These are phyloP conservation scores for Blastomyces silverae DNA, from an alignment of 2,329 filamentous ascomycete species.

Conservation along the genomic window DNA sequence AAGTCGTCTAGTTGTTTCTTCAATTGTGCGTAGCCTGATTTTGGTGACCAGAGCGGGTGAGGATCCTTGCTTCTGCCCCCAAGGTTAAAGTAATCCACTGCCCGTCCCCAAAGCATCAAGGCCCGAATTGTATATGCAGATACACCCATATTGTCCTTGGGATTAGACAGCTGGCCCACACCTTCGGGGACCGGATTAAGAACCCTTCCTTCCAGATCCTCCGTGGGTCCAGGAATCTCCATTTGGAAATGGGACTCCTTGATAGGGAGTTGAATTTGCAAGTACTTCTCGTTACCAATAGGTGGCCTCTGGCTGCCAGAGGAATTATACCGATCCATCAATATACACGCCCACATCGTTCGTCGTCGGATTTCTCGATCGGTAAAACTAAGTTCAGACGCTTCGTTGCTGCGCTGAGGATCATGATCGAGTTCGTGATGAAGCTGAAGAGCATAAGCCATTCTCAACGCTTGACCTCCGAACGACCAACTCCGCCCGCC, in stretches of 20 bases:
- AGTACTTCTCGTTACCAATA: constrained; percentile 81
- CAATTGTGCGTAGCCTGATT: constrained; percentile 69
- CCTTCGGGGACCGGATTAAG: constrained; percentile 57
- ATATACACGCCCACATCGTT: constrained; percentile 96
- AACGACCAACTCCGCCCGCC: constrained; percentile 94
- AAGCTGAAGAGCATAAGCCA: constrained; percentile 92
- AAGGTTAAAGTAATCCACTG: constrained; percentile 84
- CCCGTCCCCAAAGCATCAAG: constrained; percentile 81
- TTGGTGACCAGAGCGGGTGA: constrained; percentile 70
- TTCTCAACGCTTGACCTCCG: constrained; percentile 87
- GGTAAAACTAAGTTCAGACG: constrained; percentile 70
- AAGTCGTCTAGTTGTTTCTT: constrained; percentile 66
- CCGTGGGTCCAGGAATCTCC: constrained; percentile 81
- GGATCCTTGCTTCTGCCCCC: constrained; percentile 74
- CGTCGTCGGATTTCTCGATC: constrained; percentile 87
- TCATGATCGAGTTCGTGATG: constrained; percentile 87
- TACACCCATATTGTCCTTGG: constrained; percentile 84
- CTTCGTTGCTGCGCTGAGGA: constrained; percentile 56
- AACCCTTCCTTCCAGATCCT: constrained; percentile 67
- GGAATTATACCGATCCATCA: constrained; percentile 97
- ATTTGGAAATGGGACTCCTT: constrained; percentile 85
- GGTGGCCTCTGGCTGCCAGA: constrained; percentile 88
- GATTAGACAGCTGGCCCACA: constrained; percentile 58
- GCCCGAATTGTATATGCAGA: constrained; percentile 81
- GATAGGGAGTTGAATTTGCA: constrained; percentile 84